Conservation (phyloP, 805 yeast species). For the Saccharomycopsis guyanensis region DNA sequence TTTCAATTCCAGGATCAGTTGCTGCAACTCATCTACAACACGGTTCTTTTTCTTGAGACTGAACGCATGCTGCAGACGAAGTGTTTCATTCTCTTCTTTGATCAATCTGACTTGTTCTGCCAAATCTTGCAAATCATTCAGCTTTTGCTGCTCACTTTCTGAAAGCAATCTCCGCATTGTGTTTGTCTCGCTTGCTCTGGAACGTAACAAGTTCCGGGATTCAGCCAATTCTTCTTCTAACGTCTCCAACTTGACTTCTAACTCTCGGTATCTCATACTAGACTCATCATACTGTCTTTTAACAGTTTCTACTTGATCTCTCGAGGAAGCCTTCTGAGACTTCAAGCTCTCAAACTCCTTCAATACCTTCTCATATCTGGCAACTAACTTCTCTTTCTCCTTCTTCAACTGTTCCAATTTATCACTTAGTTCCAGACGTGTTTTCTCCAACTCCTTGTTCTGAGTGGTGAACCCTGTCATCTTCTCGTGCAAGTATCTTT, state of each 20-base stretch:
- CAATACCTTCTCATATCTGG: constrained; percentile 34
- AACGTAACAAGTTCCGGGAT: constrained; percentile 62
- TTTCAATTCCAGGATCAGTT: constrained; percentile 34
- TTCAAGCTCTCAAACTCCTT: constrained; percentile 34
- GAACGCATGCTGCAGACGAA: constrained; percentile 46
- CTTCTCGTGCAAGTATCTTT: constrained; percentile 30
- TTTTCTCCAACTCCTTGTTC: constrained; percentile 33
- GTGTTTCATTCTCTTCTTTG: constrained; percentile 52
- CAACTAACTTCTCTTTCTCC: constrained; percentile 31
- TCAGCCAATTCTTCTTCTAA: constrained; percentile 81
- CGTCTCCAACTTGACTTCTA: constrained; percentile 49
- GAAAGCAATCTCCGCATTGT: constrained; percentile 61
- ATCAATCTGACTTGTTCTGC: constrained; percentile 42
- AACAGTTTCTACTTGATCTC: constrained; percentile 39
- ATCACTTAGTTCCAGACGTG: constrained; percentile 26
- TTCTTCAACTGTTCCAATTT: constrained; percentile 28
- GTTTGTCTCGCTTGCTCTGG: constrained; percentile 70
- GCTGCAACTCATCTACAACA: constrained; percentile 56
- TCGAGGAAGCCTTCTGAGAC: constrained; percentile 33
- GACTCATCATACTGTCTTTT: constrained; percentile 71
- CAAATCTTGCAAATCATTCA: constrained; percentile 45
- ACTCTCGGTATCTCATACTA: constrained; percentile 58
- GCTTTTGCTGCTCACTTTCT: constrained; percentile 59
- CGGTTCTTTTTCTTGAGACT: constrained; percentile 48
- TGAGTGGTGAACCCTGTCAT: constrained; percentile 26